Evolutionary conservation across 2,329 filamentous ascomycete species (phyloP).

Genomic region (Aspergillus cejpii): DNA sequence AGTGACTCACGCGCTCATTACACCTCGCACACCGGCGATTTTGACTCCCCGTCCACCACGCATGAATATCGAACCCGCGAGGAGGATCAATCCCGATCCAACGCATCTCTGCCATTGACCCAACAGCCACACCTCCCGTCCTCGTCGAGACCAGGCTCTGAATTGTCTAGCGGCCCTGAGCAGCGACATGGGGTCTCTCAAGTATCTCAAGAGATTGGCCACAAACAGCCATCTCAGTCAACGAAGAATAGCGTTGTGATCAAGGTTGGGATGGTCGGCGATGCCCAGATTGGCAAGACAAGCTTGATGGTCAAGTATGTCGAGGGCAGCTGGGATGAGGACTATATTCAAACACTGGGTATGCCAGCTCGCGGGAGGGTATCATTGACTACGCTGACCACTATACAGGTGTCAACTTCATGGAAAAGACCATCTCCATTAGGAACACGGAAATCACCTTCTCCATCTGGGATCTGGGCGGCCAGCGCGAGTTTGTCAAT

Average conservation of each 20-base stretch:
- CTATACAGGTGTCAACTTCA: constrained; percentile 81
- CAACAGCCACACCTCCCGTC: constrained; percentile 37
- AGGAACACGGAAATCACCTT: constrained; percentile 99
- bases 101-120: constrained; percentile 36
- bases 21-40: constrained; percentile 37
- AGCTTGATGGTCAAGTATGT: constrained; percentile 99
- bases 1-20: constrained; percentile 47
- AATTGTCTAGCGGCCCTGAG: constrained; percentile 42
- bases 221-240: constrained; percentile 39
- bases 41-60: constrained; percentile 22
- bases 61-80: constrained; percentile 43
- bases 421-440: constrained; percentile 99
- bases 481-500: constrained; percentile 98
- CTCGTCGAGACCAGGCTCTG: constrained; percentile 45
- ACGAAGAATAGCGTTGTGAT: constrained; percentile 71
- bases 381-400: constrained; percentile 14
- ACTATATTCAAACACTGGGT: constrained; percentile 97
- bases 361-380: constrained; percentile 1
- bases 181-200: constrained; percentile 43
- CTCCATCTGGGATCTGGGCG: constrained; percentile 97
- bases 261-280: constrained; percentile 98
- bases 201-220: constrained; percentile 45
- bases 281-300: constrained; percentile 98
- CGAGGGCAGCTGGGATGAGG: constrained; percentile 98
- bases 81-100: constrained; percentile 40